Evolutionary conservation across 768 basidiomycete species (phyloP), one percentile per base, ranked within the genome.

Genomic region (Plicaturopsis crispa): DNA sequence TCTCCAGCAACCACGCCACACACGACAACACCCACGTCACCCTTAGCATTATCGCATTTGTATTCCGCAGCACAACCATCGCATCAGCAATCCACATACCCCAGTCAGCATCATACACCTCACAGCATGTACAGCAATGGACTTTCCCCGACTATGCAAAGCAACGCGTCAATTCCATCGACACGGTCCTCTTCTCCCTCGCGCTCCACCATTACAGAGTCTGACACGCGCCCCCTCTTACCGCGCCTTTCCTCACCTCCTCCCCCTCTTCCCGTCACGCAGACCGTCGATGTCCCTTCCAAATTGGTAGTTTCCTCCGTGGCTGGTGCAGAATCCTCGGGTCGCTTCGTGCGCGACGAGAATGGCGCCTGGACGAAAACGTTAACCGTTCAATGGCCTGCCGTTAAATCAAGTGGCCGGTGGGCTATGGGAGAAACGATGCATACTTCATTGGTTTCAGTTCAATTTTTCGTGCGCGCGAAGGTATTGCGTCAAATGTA

Each of bases 351-450:
- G 36, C 68, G 63, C 39, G 77, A 82, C 49, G 51, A 66, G 1
- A 59, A 70, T 31, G 80, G 81, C 24, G 57, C 76, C 5, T 82
- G 74, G 74, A 69, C 57, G 26, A 79, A 80, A 53, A 80, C 72
- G 1, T 59, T 87, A 32, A 78, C 78, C 6, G 57, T 86, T 30
- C 78, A 80, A 47, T 84, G 85, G 80, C 83, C 85, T 11, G 70
- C 73, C 24, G 58, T 71, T 38, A 82, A 79, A 51, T 74, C 80
- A 3, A 70, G 71, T 41, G 78, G 72, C 49, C 75, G 82, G 14
- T 90, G 87, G 83, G 73, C 84, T 6, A 72, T 84, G 40, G 87
- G 87, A 8, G 85, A 88, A 64, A 81, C 83, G 19, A 72, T 86
- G 47, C 65, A 70, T 45, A 80, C 80, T 30, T 67, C 74, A 36